These are phyloP conservation scores for Schoenoplectus triqueter DNA, from an alignment of 202 grass and related monocot genomes.

Conservation along the genomic window DNA sequence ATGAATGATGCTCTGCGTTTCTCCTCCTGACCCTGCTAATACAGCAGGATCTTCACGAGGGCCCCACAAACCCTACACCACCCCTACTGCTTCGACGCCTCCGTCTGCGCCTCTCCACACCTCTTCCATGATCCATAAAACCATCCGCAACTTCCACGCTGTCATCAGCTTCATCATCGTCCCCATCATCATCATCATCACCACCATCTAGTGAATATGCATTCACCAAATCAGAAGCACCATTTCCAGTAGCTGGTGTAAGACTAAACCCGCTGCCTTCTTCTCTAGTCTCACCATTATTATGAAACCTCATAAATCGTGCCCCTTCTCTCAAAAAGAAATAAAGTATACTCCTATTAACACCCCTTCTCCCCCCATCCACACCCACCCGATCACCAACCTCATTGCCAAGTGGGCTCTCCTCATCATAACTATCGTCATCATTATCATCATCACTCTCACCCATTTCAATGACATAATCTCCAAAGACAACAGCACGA, in stretches of 20 bases:
- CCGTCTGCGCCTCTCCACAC: slow-evolving; percentile 49
- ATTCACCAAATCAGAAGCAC: slow-evolving; percentile 1
- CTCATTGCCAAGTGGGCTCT: slow-evolving; percentile 45
- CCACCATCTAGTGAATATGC: slow-evolving; percentile 55
- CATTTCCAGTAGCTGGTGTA: background rate
- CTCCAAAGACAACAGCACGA: slow-evolving; percentile 76
- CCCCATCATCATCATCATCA: slow-evolving; percentile 42
- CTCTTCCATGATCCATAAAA: slow-evolving; percentile 40
- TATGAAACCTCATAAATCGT: slow-evolving; percentile 42
- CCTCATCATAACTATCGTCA: slow-evolving; percentile 34
- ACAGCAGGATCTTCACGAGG: slow-evolving; percentile 14
- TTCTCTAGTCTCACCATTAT: slow-evolving; percentile 28
- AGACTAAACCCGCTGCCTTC: slow-evolving; percentile 36
- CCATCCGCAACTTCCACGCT: slow-evolving; percentile 30
- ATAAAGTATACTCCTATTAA: slow-evolving; percentile 54
- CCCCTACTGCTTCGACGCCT: slow-evolving; percentile 67
- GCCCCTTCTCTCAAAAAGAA: slow-evolving; percentile 53
- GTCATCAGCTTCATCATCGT: slow-evolving; percentile 19
- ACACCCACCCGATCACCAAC: slow-evolving; percentile 17
- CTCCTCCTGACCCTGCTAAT: slow-evolving; percentile 30
- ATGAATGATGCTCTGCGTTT: slow-evolving; percentile 36
- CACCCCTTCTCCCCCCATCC: slow-evolving; percentile 38
- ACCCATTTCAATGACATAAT: slow-evolving; percentile 81
- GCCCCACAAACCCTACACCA: slow-evolving; percentile 48
- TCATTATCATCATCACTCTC: slow-evolving; percentile 46